Percentiles rank a stretch among this genome's conserved stretches.
Evolutionary conservation across 148 eudicot genomes (phyloP).

Genomic region (Cornus suecica): DNA sequence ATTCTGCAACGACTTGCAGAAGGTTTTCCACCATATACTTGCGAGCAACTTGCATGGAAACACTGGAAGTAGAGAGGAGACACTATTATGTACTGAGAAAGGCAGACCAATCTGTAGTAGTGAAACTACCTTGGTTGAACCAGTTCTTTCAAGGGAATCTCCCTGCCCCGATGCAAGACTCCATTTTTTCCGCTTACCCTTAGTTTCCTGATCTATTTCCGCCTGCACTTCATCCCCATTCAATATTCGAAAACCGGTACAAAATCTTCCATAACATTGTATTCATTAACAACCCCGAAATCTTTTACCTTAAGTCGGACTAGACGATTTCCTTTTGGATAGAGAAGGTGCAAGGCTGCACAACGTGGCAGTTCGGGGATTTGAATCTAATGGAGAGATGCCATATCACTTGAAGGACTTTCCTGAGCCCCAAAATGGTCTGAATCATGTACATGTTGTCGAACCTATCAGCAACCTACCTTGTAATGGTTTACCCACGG

Average conservation of each 20-base stretch:
- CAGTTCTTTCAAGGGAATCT: conserved; percentile 59
- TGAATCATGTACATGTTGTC: conserved; percentile 6
- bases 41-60: conserved; percentile 51
- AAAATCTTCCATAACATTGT: conserved; percentile 43
- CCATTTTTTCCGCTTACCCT: conserved; percentile 28
- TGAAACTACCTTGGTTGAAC: conserved; percentile 44
- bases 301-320: conserved; percentile 38
- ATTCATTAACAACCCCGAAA: conserved; percentile 50
- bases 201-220: conserved; percentile 78
- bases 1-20: conserved; percentile 59
- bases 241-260: conserved; percentile 23
- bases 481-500: conserved; percentile 15
- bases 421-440: conserved; percentile 1
- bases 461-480: background rate
- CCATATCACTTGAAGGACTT: conserved; percentile 24
- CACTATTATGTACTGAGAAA: conserved; percentile 66
- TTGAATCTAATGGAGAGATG: conserved; percentile 18
- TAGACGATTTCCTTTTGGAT: conserved; percentile 42
- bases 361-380: conserved; percentile 23
- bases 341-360: conserved; percentile 29
- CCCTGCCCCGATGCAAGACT: conserved; percentile 27
- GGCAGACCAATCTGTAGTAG: conserved; percentile 48
- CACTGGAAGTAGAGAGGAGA: conserved; percentile 54
- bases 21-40: conserved; percentile 52
- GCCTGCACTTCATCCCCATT: conserved; percentile 52